Conservation (phyloP, 306 rosid genomes). For the Acacia melanoxylon region DNA sequence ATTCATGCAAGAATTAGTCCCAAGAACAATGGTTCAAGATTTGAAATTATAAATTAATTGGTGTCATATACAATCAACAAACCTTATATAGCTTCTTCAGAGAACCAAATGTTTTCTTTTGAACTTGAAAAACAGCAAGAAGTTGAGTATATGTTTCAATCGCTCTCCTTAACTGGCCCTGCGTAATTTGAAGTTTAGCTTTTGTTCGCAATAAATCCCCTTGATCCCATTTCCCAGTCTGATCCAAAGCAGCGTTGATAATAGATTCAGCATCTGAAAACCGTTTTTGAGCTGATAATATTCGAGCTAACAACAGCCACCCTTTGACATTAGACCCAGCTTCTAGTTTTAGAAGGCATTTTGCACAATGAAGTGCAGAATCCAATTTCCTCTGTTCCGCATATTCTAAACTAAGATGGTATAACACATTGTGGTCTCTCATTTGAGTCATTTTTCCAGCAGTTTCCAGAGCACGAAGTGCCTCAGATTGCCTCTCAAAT, state of each 20-base stretch:
- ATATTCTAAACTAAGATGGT: slow-evolving; percentile 66
- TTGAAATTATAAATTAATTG: slow-evolving; percentile 20
- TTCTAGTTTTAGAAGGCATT: slow-evolving; percentile 60
- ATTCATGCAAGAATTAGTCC: neutral
- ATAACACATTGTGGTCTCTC: slow-evolving; percentile 59
- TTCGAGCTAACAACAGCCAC: slow-evolving; percentile 76
- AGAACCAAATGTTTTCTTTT: slow-evolving; percentile 63
- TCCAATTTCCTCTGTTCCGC: slow-evolving; percentile 87
- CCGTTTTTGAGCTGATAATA: slow-evolving; percentile 77
- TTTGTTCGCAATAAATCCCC: slow-evolving; percentile 76
- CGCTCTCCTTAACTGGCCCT: slow-evolving; percentile 70
- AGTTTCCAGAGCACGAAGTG: slow-evolving; percentile 63
- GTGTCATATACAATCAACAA: slow-evolving; percentile 12
- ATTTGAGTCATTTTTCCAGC: slow-evolving; percentile 61
- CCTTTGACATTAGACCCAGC: slow-evolving; percentile 65
- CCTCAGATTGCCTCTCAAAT: slow-evolving; percentile 63
- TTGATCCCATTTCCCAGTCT: slow-evolving; percentile 93
- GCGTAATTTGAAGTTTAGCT: slow-evolving; percentile 80
- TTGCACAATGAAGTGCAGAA: slow-evolving; percentile 63
- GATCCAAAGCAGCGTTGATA: slow-evolving; percentile 77
- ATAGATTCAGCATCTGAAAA: slow-evolving; percentile 74
- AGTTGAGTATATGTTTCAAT: slow-evolving; percentile 64
- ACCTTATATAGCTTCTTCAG: slow-evolving; percentile 63
- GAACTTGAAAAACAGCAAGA: slow-evolving; percentile 84
- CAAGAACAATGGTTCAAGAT: slow-evolving; percentile 12